phyloP scores from a whole-genome alignment of 2,329 filamentous ascomycete species.

The Ophiocordyceps unilateralis region DNA sequence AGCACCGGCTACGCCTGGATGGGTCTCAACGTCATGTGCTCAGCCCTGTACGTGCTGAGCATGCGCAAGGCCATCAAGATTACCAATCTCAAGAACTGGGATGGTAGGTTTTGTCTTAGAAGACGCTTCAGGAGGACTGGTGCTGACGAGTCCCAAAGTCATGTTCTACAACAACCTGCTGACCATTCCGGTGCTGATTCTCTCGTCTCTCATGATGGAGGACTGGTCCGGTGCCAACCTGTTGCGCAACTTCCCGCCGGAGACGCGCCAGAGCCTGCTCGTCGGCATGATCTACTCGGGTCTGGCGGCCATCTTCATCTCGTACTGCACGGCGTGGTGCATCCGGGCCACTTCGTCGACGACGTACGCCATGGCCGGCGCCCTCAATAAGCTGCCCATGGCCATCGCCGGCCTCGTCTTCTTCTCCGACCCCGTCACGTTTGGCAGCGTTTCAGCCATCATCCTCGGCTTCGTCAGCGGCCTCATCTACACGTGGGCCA shows the following conservation, averaged over 20 bases:
- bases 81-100: slow-evolving; percentile 99
- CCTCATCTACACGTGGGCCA: slow-evolving; percentile 56
- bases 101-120: slow-evolving; percentile 50
- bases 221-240: slow-evolving; percentile 86
- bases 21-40: slow-evolving; percentile 91
- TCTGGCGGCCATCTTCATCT: slow-evolving; percentile 88
- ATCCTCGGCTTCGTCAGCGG: slow-evolving; percentile 81
- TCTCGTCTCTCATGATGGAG: slow-evolving; percentile 68
- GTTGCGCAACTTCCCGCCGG: slow-evolving; percentile 71
- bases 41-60: slow-evolving; percentile 70
- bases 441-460: slow-evolving; percentile 85
- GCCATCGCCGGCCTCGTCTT: slow-evolving; percentile 85
- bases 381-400: slow-evolving; percentile 94
- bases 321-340: slow-evolving; percentile 98
- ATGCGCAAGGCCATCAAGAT: slow-evolving; percentile 99
- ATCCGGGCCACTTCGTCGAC: slow-evolving; percentile 94
- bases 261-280: slow-evolving; percentile 61
- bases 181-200: slow-evolving; percentile 77
- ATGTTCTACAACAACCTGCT: slow-evolving; percentile 99
- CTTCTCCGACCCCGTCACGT: slow-evolving; percentile 84
- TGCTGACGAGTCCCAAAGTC: slow-evolving; percentile 31
- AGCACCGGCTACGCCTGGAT: slow-evolving; percentile 97
- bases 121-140: background rate
- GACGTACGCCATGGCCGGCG: slow-evolving; percentile 97
- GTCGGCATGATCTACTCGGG: slow-evolving; percentile 89